A percentile compares a stretch with the other conserved stretches of the same genome.
These are phyloP conservation scores for Petasospora fabianii DNA, from an alignment of 1,139 yeast species.

Conservation along the genomic window DNA sequence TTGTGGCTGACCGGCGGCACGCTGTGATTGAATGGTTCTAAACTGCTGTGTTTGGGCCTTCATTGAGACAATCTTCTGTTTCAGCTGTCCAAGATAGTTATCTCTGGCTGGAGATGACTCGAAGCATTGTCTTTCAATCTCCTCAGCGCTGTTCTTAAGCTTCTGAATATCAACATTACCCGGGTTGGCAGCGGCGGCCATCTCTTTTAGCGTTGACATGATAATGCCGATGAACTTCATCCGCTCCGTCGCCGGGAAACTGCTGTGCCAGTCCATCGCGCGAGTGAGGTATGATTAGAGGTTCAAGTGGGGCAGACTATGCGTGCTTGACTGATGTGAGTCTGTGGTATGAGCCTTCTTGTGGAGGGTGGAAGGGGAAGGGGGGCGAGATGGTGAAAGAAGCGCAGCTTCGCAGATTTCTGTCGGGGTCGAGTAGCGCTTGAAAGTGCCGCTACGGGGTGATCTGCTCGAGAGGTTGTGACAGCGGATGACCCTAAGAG, in stretches of 20 bases:
- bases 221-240: slow-evolving; percentile 22
- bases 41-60: slow-evolving; percentile 25
- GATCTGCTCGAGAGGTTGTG: no score
- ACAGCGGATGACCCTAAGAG: no score
- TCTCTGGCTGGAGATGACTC: slow-evolving; percentile 21
- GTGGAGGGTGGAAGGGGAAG: background rate
- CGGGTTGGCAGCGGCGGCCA: slow-evolving; percentile 18
- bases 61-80: slow-evolving; percentile 24
- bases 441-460: no score
- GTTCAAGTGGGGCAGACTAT: background rate
- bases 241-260: slow-evolving; percentile 22
- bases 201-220: slow-evolving; percentile 22
- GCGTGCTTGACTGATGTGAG: background rate
- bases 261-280: slow-evolving; percentile 26
- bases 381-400: no score
- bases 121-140: slow-evolving; percentile 26
- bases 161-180: slow-evolving; percentile 20
- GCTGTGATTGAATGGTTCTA: slow-evolving; percentile 10
- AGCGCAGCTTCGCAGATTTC: background rate
- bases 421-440: no score
- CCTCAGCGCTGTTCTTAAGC: slow-evolving; percentile 26
- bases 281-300: background rate
- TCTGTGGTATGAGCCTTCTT: background rate
- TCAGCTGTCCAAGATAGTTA: slow-evolving; percentile 22
- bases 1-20: slow-evolving; percentile 22